Evolutionary conservation across 768 basidiomycete species (phyloP).

Genomic region (Calocera cornea): DNA sequence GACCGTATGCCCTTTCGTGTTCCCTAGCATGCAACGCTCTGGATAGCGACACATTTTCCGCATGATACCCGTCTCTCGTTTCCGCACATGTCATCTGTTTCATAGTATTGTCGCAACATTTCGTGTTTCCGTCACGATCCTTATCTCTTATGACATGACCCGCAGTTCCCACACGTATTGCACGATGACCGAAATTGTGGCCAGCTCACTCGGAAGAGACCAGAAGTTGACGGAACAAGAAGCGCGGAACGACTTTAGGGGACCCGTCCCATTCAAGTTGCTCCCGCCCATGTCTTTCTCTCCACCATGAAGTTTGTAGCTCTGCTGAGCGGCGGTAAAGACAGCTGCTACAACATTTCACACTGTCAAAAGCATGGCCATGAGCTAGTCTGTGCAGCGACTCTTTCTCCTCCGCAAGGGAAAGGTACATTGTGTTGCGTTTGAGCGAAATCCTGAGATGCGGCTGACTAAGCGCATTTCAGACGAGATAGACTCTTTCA

Average conservation of each 20-base stretch:
- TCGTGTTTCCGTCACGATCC: background rate
- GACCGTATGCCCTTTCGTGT: background rate
- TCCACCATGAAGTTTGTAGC: constrained; percentile 76
- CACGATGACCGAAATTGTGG: no score
- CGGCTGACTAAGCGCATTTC: constrained; percentile 12
- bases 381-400: constrained; percentile 74
- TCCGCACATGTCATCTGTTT: background rate
- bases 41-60: background rate
- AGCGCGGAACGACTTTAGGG: background rate
- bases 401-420: constrained; percentile 68
- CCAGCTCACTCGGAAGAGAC: no score
- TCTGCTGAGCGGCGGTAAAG: constrained; percentile 92
- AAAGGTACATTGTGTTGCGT: constrained; percentile 46
- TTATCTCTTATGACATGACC: background rate
- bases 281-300: constrained; percentile 2
- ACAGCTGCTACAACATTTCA: constrained; percentile 88
- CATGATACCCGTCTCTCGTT: background rate
- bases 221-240: background rate
- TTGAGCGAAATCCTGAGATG: constrained; percentile 12
- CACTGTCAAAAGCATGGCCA: constrained; percentile 83
- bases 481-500: constrained; percentile 98
- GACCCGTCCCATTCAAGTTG: background rate
- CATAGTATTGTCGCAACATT: background rate
- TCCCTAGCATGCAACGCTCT: background rate
- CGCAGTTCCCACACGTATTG: no score